These are phyloP conservation scores for Meyerozyma athensensis DNA, from an alignment of 1,139 yeast species.

Conservation along the genomic window DNA sequence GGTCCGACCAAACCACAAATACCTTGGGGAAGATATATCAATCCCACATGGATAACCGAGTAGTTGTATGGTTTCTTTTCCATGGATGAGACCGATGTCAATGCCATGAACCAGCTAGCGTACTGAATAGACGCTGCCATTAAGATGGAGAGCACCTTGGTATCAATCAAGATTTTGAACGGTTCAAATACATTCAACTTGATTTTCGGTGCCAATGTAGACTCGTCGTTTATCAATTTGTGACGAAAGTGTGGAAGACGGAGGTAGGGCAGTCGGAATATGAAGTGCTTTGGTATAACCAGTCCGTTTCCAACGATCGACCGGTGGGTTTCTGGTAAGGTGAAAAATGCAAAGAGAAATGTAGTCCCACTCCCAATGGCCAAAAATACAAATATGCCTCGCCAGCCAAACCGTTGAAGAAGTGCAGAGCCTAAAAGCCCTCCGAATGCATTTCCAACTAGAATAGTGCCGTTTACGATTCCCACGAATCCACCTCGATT, in stretches of 20 bases:
- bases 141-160: conserved; percentile 21
- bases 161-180: conserved; percentile 23
- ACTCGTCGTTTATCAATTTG: conserved; percentile 23
- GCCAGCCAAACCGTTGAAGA: conserved; percentile 28
- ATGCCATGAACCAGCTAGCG: conserved; percentile 34
- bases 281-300: conserved; percentile 18
- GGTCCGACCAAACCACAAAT: conserved; percentile 28
- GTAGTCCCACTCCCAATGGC: conserved; percentile 36
- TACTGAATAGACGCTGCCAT: conserved; percentile 32
- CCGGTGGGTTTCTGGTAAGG: conserved; percentile 35
- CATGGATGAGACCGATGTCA: conserved; percentile 30
- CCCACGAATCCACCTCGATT: conserved; percentile 41
- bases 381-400: conserved; percentile 34
- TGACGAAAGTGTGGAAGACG: conserved; percentile 20
- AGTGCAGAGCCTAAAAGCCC: conserved; percentile 37
- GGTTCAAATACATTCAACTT: conserved; percentile 25
- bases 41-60: conserved; percentile 32
- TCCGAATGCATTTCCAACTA: conserved; percentile 38
- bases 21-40: conserved; percentile 38
- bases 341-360: conserved; percentile 17
- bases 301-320: conserved; percentile 38
- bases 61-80: conserved; percentile 28
- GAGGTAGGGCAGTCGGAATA: conserved; percentile 23
- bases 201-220: conserved; percentile 19
- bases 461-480: conserved; percentile 28